phyloP scores from a whole-genome alignment of 768 basidiomycete genomes.

The Rickenella mellea region DNA sequence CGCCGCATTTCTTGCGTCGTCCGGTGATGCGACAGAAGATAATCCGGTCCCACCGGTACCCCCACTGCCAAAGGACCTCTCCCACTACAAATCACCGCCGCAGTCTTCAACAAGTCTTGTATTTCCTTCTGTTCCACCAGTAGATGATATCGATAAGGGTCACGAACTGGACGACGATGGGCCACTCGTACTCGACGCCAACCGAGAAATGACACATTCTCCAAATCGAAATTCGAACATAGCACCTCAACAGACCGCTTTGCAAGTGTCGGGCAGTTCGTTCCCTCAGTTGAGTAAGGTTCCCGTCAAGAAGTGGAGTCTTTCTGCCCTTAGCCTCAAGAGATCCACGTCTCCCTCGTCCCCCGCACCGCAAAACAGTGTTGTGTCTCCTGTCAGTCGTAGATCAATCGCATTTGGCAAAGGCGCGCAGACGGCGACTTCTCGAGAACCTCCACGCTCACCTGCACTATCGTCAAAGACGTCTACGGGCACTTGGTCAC shows the following conservation, averaged over 20 bases:
- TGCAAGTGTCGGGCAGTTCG: too few relatives aligned
- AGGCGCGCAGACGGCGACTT: constrained; percentile 38
- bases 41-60: constrained; percentile 83
- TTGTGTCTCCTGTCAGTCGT: constrained; percentile 55
- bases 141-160: constrained; percentile 29
- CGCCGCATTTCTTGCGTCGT: constrained; percentile 47
- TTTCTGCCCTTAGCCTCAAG: constrained; percentile 75
- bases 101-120: constrained; percentile 44
- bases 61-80: constrained; percentile 83
- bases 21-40: constrained; percentile 53
- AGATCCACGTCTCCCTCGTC: constrained; percentile 57
- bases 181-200: too few relatives aligned
- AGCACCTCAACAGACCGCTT: too few relatives aligned
- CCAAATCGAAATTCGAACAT: too few relatives aligned
- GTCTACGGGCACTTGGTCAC: constrained; percentile 38
- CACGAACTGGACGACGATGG: constrained; percentile 35
- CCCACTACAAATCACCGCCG: constrained; percentile 65
- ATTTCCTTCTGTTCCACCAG: constrained; percentile 34
- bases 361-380: constrained; percentile 37
- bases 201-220: too few relatives aligned
- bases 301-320: constrained; percentile 95
- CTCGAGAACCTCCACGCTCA: constrained; percentile 11
- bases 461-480: constrained; percentile 24
- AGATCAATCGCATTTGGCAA: constrained; percentile 59
- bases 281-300: constrained; percentile 52